Evolutionary conservation across 2,329 filamentous ascomycete genomes (phyloP).

Genomic region (Allantophomopsis lycopodina): DNA sequence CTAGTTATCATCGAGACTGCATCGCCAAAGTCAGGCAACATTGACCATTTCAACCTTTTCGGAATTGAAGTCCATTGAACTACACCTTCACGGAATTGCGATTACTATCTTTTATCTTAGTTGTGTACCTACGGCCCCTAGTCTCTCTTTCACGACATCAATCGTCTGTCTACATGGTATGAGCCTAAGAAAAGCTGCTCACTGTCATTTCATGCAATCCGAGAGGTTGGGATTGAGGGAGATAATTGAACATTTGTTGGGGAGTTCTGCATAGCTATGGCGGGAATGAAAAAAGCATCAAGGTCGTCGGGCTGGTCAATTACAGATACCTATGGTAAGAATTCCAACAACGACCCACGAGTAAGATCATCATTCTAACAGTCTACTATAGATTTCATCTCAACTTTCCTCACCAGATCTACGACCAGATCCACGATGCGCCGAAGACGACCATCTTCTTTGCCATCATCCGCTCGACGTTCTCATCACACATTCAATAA

Average conservation of each 20-base stretch:
- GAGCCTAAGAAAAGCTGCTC: neutral
- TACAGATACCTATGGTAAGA: conserved; percentile 18
- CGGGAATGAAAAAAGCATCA: neutral
- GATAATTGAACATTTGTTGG: neutral
- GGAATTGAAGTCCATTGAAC: neutral
- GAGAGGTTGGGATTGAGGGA: neutral
- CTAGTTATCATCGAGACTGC: neutral
- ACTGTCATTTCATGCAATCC: neutral
- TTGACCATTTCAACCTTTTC: neutral
- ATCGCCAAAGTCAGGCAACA: neutral
- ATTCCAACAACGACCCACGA: neutral
- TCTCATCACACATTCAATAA: neutral
- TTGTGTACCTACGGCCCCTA: neutral
- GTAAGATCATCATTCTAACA: neutral
- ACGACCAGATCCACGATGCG: conserved; percentile 2
- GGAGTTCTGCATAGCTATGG: neutral
- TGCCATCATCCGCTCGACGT: neutral
- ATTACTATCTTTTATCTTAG: neutral
- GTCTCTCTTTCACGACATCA: neutral
- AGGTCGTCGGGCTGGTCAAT: conserved; percentile 11
- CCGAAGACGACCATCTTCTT: neutral
- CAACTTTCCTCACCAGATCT: conserved; percentile 11
- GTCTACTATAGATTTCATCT: conserved; percentile 14
- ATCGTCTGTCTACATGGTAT: no score
- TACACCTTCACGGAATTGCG: neutral